Conservation (phyloP, 257 asterid genomes). For the Solanum tarijense region DNA sequence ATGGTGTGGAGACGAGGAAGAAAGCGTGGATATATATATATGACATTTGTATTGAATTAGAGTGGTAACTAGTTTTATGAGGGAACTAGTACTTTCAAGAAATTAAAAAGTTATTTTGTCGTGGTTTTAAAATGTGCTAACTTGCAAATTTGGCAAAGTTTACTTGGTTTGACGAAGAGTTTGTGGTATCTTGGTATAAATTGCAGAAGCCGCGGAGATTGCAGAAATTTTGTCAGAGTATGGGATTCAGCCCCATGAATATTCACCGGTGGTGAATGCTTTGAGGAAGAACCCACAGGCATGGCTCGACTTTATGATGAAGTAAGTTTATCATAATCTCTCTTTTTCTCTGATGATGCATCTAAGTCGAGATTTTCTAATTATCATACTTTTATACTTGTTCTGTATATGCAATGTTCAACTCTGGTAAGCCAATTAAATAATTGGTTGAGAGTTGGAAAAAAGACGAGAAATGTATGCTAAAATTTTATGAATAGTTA, state of each 20-base stretch:
- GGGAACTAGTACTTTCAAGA: not conserved
- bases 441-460: not conserved
- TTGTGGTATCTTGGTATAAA: not conserved
- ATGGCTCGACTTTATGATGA: conserved; percentile 99
- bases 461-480: not conserved
- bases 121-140: not conserved
- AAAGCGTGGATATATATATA: not conserved
- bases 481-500: not conserved
- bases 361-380: not conserved
- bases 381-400: not conserved
- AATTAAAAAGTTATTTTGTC: not conserved
- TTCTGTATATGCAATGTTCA: not conserved
- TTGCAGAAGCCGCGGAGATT: conserved; percentile 95
- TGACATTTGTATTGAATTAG: not conserved
- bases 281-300: conserved; percentile 86
- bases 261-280: conserved; percentile 73
- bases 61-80: not conserved
- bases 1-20: not conserved
- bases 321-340: conserved; percentile 27
- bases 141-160: not conserved
- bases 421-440: not conserved
- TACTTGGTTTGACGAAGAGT: not conserved
- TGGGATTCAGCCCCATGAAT: conserved; percentile 73
- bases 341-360: not conserved
- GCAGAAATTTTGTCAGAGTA: conserved; percentile 83